Conservation (phyloP, 2,329 filamentous ascomycete genomes). For the Microsporum ferrugineum region DNA sequence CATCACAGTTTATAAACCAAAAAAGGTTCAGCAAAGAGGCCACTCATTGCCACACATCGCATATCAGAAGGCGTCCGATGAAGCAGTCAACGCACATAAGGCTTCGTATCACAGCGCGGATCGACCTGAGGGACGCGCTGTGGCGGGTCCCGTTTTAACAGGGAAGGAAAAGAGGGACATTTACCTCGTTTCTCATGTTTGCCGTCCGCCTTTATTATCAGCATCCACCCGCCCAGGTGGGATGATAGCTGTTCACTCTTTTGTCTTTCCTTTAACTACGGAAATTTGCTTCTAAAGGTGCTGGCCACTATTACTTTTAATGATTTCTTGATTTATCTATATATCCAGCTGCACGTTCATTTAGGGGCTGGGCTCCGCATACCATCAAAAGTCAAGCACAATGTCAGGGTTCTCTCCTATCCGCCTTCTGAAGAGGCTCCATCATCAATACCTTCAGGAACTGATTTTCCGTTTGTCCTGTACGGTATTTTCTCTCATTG, state of each 20-base stretch:
- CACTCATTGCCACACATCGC: neutral
- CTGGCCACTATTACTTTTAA: neutral
- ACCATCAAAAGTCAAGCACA: neutral
- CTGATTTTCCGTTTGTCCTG: slow-evolving; percentile 16
- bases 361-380: neutral
- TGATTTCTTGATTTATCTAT: neutral
- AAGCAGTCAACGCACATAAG: neutral
- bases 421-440: neutral
- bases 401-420: neutral
- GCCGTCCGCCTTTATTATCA: neutral
- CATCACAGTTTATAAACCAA: neutral
- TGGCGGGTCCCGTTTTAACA: neutral
- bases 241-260: neutral
- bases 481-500: slow-evolving; percentile 17
- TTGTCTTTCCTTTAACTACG: neutral
- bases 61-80: neutral
- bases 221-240: neutral
- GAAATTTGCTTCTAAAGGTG: neutral
- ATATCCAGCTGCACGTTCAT: neutral
- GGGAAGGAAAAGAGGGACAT: neutral
- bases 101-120: neutral
- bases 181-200: neutral
- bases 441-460: slow-evolving; percentile 12
- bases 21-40: neutral
- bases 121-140: neutral